These are phyloP conservation scores for Hypseocharis bilobata DNA, from an alignment of 441 rosid species.

Conservation along the genomic window DNA sequence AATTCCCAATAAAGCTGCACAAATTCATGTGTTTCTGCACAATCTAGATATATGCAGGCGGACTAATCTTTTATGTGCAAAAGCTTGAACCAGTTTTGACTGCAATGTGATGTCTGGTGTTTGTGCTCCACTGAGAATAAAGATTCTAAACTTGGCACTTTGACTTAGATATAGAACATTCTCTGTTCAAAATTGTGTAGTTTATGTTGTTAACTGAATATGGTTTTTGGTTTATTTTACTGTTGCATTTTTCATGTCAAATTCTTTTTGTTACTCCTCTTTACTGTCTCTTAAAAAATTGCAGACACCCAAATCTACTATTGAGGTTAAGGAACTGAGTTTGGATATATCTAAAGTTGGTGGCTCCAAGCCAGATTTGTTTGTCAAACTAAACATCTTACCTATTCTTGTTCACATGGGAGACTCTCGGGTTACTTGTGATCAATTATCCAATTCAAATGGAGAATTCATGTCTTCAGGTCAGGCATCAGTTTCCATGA, in stretches of 20 bases:
- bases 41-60: not conserved
- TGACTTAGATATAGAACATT: not conserved
- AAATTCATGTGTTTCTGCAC: not conserved
- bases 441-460: slow-evolving; percentile 33
- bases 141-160: slow-evolving; percentile 1
- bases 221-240: slow-evolving; percentile 2
- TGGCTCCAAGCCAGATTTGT: slow-evolving; percentile 56
- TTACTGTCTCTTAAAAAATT: slow-evolving; percentile 26
- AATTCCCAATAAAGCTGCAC: not conserved
- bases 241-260: not conserved
- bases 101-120: too few species aligned
- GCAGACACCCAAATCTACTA: slow-evolving; percentile 62
- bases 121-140: too few species aligned
- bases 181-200: not conserved
- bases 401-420: slow-evolving; percentile 55
- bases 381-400: slow-evolving; percentile 62
- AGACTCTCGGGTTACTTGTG: slow-evolving; percentile 20
- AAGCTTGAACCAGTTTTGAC: not conserved
- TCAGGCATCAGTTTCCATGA: slow-evolving; percentile 36
- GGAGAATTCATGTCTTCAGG: slow-evolving; percentile 36
- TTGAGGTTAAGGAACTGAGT: slow-evolving; percentile 67
- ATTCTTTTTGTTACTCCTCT: not conserved
- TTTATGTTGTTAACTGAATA: not conserved
- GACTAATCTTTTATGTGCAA: not conserved
- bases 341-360: slow-evolving; percentile 74